A percentile compares a stretch with the other conserved stretches of the same genome.
Conservation (phyloP, 2,329 filamentous ascomycete species). For the Ophiobolus disseminans region DNA sequence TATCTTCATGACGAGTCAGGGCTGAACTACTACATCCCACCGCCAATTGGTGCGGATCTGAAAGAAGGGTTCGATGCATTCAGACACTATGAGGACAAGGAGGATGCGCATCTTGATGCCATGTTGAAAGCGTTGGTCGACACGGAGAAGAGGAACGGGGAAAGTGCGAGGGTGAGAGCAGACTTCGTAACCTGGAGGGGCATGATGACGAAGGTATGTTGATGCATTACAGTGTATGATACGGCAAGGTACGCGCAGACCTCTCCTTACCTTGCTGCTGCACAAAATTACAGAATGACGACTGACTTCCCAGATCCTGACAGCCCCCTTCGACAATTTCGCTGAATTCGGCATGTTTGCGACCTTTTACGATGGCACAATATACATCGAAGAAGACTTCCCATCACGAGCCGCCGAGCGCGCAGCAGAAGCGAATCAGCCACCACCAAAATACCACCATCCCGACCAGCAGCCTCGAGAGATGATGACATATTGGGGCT, state of each 20-base stretch:
- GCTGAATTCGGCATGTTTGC: conserved; percentile 95
- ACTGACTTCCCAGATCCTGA: conserved; percentile 78
- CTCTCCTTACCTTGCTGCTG: conserved; percentile 20
- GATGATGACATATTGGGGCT: conserved; percentile 94
- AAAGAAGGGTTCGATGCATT: conserved; percentile 84
- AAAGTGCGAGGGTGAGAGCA: conserved; percentile 70
- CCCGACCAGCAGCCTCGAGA: conserved; percentile 70
- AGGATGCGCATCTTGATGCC: conserved; percentile 87
- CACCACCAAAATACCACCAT: conserved; percentile 45
- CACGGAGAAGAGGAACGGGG: conserved; percentile 69
- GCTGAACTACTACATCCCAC: conserved; percentile 87
- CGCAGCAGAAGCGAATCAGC: conserved; percentile 49
- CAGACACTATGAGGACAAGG: conserved; percentile 78
- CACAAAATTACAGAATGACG: conserved; percentile 9
- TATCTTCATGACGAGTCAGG: conserved; percentile 80
- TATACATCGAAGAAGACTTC: conserved; percentile 91
- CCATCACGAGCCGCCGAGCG: conserved; percentile 71
- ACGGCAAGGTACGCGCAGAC: conserved; percentile 22
- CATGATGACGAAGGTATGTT: conserved; percentile 92
- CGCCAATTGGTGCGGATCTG: conserved; percentile 72
- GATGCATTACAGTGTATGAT: no score
- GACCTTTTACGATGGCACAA: conserved; percentile 80
- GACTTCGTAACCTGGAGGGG: conserved; percentile 93
- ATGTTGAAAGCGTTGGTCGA: conserved; percentile 77
- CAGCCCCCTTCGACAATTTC: conserved; percentile 78